Base-by-base conservation (phyloP, 2,329 filamentous ascomycete species). In the Neoscytalidium dimidiatum region DNA sequence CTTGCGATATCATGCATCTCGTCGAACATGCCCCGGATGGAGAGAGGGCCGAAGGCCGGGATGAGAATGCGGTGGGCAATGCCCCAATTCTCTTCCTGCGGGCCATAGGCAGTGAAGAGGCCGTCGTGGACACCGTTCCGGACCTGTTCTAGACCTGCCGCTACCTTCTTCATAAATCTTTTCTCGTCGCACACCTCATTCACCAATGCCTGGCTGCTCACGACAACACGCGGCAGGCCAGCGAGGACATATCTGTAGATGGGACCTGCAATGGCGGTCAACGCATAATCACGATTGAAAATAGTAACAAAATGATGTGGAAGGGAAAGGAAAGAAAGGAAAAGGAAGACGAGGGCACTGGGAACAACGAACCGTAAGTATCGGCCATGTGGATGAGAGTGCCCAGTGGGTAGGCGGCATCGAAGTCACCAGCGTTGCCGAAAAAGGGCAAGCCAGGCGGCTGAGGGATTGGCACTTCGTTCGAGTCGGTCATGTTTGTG, bases 1-100 rank as follows among this genome's bases (percentile, higher is more conserved):
- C 82, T 81, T 4, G 88, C 84, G 66, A 91, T 86, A 68, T 91
- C 89, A 52, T 75, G 72, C 74, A 75, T 76, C 69, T 79, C 78
- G 66, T 85, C 82, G 67, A 89, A 92, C 89, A 92, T 92, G 64
- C 77, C 79, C 38, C 85, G 83, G 69, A 92, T 91, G 1, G 85
- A 82, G 23, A 91, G 74, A 0, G 90, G 90, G 0, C 89, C 89
- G 72, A 92, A 91, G 2, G 88, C 88, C 0, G 90, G 89, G 70
- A 90, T 84, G 62, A 92, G 78, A 17, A 88, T 78, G 23, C 87
- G 80, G 71, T 91, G 86, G 29, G 90, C 89, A 68, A 89, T 83
- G 28, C 84, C 86, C 67, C 67, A 68, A 23, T 68, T 66, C 21
- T 62, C 74, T 35, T 78, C 74, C 64, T 80, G 74, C 1, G 74